Evolutionary conservation across 495 filamentous ascomycete species (phyloP), one percentile per base, ranked within the genome.

Genomic region (Hypoxylon perforatum): DNA sequence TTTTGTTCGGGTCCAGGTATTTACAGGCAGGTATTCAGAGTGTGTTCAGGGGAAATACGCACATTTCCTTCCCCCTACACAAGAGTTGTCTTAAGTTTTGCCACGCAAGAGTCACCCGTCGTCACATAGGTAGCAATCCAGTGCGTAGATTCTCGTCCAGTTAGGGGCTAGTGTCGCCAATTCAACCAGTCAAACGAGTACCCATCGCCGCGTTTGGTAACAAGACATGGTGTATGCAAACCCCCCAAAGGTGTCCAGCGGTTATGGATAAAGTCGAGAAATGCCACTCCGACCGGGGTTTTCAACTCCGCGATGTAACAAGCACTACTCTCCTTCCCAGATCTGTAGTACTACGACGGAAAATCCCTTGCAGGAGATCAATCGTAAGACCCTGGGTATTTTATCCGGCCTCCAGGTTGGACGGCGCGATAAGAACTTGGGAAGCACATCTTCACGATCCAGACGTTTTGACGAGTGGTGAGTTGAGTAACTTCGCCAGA

Each of bases 221-320:
- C 42, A 38, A 53, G 39, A 42, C 47, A 25, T 28, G 2, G 17
- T 18, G 19, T 33, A 22, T 41, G 19, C 45, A 25, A 61, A 28
- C 3, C 63, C 38, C 17, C 44, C 38, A 52, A 54, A 49, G 41
- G 19, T 7, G 39, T 1, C 39, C 28, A 48, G 6, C 44, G 38
- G 51, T 46, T 19, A 11, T 57, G 59, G 65, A 63, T 68, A 68
- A 68, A 63, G 42, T 30, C 59, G 18, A 53, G 42, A 23, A 62
- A 58, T 58, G 57, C 23, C 17, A 62, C 55, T 19, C 51, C 42
- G 47, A 44, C 57, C 51, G 47, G 60, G 56, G 39, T 61, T 53
- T 48, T 25, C 30, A 36, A 38, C 47, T 52, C 50, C 50, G 54
- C 54, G 33, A 50, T 42, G 23, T 28, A 18, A 49, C 30, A 45